Base-by-base conservation (phyloP, 73 alveolate genomes). In the Urostyla sp. region DNA sequence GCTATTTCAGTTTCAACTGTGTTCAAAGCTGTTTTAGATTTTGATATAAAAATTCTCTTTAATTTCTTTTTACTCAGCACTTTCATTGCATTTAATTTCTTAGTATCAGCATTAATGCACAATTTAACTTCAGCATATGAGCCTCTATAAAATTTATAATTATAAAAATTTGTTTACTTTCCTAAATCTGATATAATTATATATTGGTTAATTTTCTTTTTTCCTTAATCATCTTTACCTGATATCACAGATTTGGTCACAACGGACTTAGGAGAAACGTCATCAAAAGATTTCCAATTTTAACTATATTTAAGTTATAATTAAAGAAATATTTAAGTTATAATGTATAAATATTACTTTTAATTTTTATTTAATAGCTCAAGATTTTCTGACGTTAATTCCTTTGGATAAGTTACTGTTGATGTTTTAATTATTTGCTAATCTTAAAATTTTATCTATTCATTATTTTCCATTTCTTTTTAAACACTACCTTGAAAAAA, bases 1-100 rank as follows among this genome's bases (percentile, higher is more conserved):
- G 80, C 87, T 0, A 85, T 76, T 37, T 85, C 93, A 11, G 40
- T 75, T 6, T 43, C 72, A 4, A 84, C 80, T 11, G 32, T 37
- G 11, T 73, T 74, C n/a, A 35, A 44, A 18, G 80, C 86, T 1
- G 76, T 49, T 11, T 80, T 48, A 0, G 66, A 27, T 50, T 52
- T 84, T 13, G 80, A 57, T 28, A 74, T 84, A 27, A 45, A 37
- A 16, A 40, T 84, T 80, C 82, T 75, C n/a, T 58, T 49, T 0
- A 75, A 67, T 50, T 74, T 84, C 38, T 61, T 60, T 36, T 84
- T 84, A 44, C 75, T 67, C 50, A 83, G 11, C 5, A 83, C 50
- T 45, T 83, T 83, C 82, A 83, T 83, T 7, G 91, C 91, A 45
- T 13, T 72, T 0, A 37, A 7, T 66, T 46, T 8, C 30, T 56